These are phyloP conservation scores for Gastrolobium villosum DNA, from an alignment of 306 rosid genomes.

Conservation along the genomic window DNA sequence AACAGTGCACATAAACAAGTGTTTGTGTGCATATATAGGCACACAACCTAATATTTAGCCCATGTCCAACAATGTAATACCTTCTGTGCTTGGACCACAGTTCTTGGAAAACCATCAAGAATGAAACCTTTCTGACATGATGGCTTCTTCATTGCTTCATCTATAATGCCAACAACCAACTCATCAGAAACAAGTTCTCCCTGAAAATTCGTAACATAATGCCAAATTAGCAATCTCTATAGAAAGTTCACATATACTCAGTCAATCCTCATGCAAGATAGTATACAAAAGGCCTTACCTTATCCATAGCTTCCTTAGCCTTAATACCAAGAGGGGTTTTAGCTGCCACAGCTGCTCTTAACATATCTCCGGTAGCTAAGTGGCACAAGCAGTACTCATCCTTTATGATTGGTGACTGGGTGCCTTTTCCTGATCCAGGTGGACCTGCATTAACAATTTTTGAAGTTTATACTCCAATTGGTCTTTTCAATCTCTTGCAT, in stretches of 20 bases:
- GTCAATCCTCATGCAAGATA: background rate
- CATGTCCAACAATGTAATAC: slow-evolving; percentile 47
- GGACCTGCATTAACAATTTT: slow-evolving; percentile 75
- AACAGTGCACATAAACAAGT: slow-evolving; percentile 16
- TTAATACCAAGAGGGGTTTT: slow-evolving; percentile 95
- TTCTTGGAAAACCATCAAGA: slow-evolving; percentile 89
- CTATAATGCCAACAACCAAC: slow-evolving; percentile 83
- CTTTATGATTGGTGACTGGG: slow-evolving; percentile 96
- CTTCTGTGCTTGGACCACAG: slow-evolving; percentile 87
- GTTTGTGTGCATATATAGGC: background rate
- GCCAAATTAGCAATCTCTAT: slow-evolving; percentile 38
- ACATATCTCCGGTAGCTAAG: slow-evolving; percentile 99
- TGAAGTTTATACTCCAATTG: slow-evolving; percentile 17
- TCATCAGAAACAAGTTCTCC: slow-evolving; percentile 92
- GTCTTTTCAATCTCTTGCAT: background rate
- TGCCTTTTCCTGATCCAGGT: slow-evolving; percentile 99
- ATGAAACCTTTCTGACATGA: slow-evolving; percentile 90
- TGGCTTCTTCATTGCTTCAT: slow-evolving; percentile 86
- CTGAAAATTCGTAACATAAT: slow-evolving; percentile 53
- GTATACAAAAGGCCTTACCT: slow-evolving; percentile 54
- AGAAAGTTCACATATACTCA: background rate
- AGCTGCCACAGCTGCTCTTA: slow-evolving; percentile 93
- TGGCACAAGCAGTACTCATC: slow-evolving; percentile 98
- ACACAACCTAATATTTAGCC: background rate
- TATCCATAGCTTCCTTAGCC: slow-evolving; percentile 98